Percentiles rank a stretch among this genome's conserved stretches.
These are phyloP conservation scores for Colletotrichum scovillei DNA, from an alignment of 2,329 filamentous ascomycete species.

Conservation along the genomic window DNA sequence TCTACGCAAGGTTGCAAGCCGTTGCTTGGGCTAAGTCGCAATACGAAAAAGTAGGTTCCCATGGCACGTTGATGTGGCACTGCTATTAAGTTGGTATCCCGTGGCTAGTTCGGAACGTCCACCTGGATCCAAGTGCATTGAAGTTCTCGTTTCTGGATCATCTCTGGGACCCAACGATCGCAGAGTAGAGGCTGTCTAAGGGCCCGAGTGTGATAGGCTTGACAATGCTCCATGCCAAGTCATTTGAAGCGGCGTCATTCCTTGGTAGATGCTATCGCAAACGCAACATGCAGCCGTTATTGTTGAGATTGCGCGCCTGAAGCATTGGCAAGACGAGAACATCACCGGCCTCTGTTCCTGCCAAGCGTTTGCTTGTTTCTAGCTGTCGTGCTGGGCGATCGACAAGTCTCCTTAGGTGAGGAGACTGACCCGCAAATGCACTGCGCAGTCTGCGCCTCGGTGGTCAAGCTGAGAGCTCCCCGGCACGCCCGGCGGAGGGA, in stretches of 20 bases:
- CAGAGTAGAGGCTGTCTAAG: neutral
- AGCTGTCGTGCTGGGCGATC: neutral
- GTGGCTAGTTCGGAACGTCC: neutral
- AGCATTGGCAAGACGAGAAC: neutral
- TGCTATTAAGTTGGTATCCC: neutral
- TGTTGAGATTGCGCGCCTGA: neutral
- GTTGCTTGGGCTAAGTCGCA: neutral
- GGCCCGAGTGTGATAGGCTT: neutral
- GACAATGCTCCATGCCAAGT: neutral
- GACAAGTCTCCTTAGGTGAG: conserved; percentile 3
- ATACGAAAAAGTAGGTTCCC: neutral
- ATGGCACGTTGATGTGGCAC: neutral
- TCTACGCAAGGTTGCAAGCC: neutral
- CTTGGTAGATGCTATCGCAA: neutral
- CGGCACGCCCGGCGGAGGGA: neutral
- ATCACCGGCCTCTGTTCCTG: neutral
- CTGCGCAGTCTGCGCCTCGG: conserved; percentile 25
- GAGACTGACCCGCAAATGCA: conserved; percentile 6
- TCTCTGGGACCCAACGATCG: neutral
- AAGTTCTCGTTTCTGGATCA: neutral
- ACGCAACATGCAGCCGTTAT: too few species aligned
- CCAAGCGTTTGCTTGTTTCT: conserved; percentile 11
- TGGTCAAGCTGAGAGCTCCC: conserved; percentile 18
- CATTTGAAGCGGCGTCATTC: neutral
- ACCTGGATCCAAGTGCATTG: neutral